Percentiles rank a stretch among this genome's conserved stretches.
Evolutionary conservation across 768 basidiomycete genomes (phyloP).

Genomic region (Agaricus blazei): DNA sequence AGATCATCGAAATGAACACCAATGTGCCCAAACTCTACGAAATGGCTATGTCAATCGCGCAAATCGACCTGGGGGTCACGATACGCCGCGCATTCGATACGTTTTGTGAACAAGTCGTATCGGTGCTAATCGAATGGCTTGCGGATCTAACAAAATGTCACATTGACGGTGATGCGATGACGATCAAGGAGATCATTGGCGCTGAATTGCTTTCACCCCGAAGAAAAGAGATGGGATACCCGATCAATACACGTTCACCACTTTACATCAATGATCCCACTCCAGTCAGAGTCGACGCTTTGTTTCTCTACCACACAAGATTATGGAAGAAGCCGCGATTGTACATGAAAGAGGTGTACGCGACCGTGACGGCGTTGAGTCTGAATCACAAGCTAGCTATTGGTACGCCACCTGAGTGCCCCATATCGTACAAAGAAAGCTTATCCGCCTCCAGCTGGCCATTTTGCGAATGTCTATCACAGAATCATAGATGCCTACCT

Average conservation of each 20-base stretch:
- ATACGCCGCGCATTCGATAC: constrained; percentile 84
- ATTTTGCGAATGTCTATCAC: constrained; percentile 82
- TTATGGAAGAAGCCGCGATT: constrained; percentile 84
- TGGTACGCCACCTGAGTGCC: constrained; percentile 42
- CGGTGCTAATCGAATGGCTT: constrained; percentile 83
- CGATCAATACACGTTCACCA: constrained; percentile 23
- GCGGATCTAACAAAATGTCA: constrained; percentile 73
- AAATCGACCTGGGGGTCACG: constrained; percentile 90
- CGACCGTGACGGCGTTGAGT: constrained; percentile 65
- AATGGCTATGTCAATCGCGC: constrained; percentile 70
- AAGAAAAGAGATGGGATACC: constrained; percentile 33
- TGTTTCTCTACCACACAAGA: constrained; percentile 77
- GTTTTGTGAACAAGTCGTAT: constrained; percentile 81
- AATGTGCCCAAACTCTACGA: constrained; percentile 56
- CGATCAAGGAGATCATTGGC: constrained; percentile 70
- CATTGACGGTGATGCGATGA: constrained; percentile 58
- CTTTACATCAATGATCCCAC: constrained; percentile 39
- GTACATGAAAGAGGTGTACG: constrained; percentile 79
- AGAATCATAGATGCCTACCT: constrained; percentile 88
- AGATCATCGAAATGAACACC: constrained; percentile 73
- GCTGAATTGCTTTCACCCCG: constrained; percentile 63
- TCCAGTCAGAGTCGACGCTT: constrained; percentile 63
- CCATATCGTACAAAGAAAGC: background rate
- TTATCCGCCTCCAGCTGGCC: constrained; percentile 49
- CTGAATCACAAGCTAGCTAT: constrained; percentile 72